Base-by-base conservation (phyloP, 2,329 filamentous ascomycete species). In the Aureobasidium subglaciale region DNA sequence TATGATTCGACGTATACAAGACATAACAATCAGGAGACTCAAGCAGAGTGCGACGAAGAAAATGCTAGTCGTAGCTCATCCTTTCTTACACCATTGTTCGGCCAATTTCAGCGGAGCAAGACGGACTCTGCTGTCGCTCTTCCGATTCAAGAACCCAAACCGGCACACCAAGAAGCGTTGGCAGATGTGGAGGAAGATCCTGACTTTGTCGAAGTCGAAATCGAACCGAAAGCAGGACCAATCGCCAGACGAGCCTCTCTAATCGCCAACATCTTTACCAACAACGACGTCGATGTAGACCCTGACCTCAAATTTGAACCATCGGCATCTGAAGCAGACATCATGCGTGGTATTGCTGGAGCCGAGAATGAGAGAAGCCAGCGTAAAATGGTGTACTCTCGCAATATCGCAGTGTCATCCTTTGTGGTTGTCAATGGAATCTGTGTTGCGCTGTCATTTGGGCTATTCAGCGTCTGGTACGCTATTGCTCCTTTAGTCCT, bases 241-340 rank as follows among this genome's bases (percentile, higher is more conserved):
- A 32, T 56, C 15, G 16, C 4, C 15, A 46, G 55, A 38, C 35
- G 55, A 22, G 27, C 55, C 15, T 56, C 55, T 2, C 20, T 56
- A 13, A 10, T 56, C 16, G 43, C 43, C n/a, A 56, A 56, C 11
- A 35, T 56, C 18, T 56, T 56, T n/a, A 56, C 42, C 35, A 29
- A 56, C 15, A 27, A 41, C 7, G 55, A 56, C 22, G 27, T 56
- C 7, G 55, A 56, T 16, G 25, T 56, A 5, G 55, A 56, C 22
- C 55, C 55, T 8, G 55, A 56, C 22, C 43, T 56, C 15, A 25
- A 43, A 29, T 48, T 56, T 7, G 22, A 56, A 16, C 42, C 55
- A 15, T 46, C 34, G 3, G 34, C 55, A 15, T 41, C 42, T n/a
- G 55, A 56, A 13, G 10, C 2, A 18, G 24, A 56, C n/a, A 56